These are phyloP conservation scores for Endoconidiophora polonica DNA, from an alignment of 2,329 filamentous ascomycete genomes.

Conservation along the genomic window DNA sequence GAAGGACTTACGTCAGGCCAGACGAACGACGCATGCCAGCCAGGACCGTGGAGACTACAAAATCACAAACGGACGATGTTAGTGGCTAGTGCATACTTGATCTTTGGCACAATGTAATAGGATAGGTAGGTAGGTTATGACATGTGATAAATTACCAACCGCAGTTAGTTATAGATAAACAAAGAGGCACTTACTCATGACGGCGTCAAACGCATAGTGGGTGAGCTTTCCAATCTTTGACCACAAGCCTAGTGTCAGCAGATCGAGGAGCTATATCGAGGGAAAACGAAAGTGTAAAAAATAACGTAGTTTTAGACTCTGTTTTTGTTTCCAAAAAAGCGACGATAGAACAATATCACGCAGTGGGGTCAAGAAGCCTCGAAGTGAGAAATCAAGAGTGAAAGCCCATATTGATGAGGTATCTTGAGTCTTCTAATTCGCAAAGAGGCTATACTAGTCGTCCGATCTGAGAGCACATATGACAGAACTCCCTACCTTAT, in stretches of 20 bases:
- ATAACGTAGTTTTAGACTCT: not conserved
- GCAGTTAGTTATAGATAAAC: not conserved
- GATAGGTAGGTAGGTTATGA: no score
- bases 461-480: no score
- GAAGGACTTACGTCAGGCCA: conserved; percentile 72
- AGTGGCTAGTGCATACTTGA: conserved; percentile 9
- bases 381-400: not conserved
- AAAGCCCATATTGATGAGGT: no score
- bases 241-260: conserved; percentile 52
- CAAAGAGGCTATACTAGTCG: no score
- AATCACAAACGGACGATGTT: conserved; percentile 10
- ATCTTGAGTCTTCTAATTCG: no score
- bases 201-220: conserved; percentile 92
- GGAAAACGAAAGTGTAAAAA: not conserved
- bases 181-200: conserved; percentile 50
- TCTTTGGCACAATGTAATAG: no score
- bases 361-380: no score
- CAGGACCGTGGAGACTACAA: conserved; percentile 77
- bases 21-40: conserved; percentile 96
- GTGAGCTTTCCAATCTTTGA: conserved; percentile 79
- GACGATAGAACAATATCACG: not conserved
- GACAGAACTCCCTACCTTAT: no score
- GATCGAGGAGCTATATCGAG: conserved; percentile 39
- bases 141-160: not conserved
- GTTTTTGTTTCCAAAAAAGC: not conserved